Evolutionary conservation across 2,329 filamentous ascomycete genomes (phyloP).

Genomic region (Shiraia bambusicola): DNA sequence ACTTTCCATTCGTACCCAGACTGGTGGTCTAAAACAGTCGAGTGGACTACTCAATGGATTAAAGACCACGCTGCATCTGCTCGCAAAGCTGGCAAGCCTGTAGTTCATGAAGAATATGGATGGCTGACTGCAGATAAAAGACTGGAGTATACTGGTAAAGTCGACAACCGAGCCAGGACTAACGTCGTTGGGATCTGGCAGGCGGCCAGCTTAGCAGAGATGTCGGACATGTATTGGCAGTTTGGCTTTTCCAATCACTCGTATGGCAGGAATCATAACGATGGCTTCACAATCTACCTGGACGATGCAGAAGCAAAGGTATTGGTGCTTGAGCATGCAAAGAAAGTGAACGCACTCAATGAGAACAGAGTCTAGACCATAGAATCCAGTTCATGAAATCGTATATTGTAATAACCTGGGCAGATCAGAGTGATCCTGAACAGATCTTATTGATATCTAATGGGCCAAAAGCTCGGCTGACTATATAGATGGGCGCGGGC

Average conservation of each 20-base stretch:
- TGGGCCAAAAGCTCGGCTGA: too few relatives aligned
- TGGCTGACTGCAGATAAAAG: constrained; percentile 56
- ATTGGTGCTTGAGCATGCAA: constrained; percentile 25
- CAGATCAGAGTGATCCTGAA: too few relatives aligned
- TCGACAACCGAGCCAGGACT: constrained; percentile 48
- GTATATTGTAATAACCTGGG: too few relatives aligned
- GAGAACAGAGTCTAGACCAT: constrained; percentile 2
- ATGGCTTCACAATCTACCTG: constrained; percentile 59
- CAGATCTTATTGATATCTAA: too few relatives aligned
- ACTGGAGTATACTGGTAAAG: constrained; percentile 49
- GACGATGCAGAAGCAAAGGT: constrained; percentile 39
- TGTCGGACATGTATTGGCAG: constrained; percentile 60
- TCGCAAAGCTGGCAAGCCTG: constrained; percentile 51
- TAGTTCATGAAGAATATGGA: constrained; percentile 58
- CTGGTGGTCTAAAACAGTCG: constrained; percentile 56
- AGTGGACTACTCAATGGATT: constrained; percentile 59
- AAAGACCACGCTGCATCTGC: constrained; percentile 54
- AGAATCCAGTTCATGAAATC: too few relatives aligned
- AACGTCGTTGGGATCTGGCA: constrained; percentile 56
- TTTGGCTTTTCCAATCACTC: constrained; percentile 55
- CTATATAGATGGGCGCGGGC: too few relatives aligned
- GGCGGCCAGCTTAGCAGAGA: constrained; percentile 49
- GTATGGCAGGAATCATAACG: constrained; percentile 57
- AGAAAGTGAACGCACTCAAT: constrained; percentile 24
- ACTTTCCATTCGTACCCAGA: constrained; percentile 60